Evolutionary conservation across 805 yeast genomes (phyloP).

Genomic region (Candida silvicultrix): DNA sequence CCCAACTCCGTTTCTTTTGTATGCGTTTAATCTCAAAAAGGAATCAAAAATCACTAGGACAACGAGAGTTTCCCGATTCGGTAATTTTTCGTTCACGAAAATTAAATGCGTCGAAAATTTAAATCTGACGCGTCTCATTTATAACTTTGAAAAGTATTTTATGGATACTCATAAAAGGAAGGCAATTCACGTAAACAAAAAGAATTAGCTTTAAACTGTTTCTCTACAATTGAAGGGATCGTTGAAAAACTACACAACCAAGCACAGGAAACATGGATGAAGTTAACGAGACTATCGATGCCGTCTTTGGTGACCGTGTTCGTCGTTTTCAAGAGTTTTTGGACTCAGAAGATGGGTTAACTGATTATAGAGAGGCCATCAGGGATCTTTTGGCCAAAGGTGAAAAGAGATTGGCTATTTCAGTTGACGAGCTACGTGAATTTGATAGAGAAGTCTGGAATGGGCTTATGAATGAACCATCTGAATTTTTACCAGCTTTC

Average conservation of each 20-base stretch:
- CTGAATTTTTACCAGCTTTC: slow-evolving; percentile 84
- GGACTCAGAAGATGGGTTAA: slow-evolving; percentile 45
- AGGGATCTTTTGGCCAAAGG: slow-evolving; percentile 66
- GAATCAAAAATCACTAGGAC: not conserved
- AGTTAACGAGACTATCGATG: slow-evolving; percentile 26
- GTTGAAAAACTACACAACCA: too few relatives aligned
- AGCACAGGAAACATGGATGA: slow-evolving; percentile 15
- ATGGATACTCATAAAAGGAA: not conserved
- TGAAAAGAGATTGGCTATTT: slow-evolving; percentile 59
- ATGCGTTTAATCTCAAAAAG: too few relatives aligned
- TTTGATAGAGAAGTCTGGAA: slow-evolving; percentile 74
- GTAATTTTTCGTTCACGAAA: not conserved
- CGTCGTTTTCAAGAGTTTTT: slow-evolving; percentile 86
- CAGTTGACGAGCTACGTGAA: slow-evolving; percentile 82
- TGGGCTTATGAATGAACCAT: slow-evolving; percentile 70
- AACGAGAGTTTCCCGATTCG: not conserved
- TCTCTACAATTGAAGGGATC: too few relatives aligned
- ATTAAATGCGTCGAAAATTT: not conserved
- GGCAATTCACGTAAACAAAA: too few relatives aligned
- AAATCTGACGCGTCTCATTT: not conserved
- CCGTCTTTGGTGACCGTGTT: slow-evolving; percentile 71
- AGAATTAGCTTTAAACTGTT: too few relatives aligned
- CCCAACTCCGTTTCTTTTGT: too few relatives aligned
- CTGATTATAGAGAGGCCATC: slow-evolving; percentile 65
- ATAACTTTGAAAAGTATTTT: not conserved